Conservation (phyloP, 73 alveolate species). For the Symbiodinium natans region DNA sequence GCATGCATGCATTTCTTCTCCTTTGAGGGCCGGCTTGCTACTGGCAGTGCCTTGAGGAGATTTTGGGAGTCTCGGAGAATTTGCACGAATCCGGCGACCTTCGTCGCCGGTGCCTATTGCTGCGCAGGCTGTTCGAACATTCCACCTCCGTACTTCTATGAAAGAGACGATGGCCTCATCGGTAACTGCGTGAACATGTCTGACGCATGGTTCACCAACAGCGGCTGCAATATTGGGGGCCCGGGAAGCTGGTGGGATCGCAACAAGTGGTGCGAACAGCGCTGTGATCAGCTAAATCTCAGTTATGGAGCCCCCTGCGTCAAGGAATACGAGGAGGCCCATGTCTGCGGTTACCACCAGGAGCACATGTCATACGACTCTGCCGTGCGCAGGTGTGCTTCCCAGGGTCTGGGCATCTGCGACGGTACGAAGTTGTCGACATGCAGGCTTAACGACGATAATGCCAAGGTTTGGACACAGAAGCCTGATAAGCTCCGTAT, state of each 20-base stretch:
- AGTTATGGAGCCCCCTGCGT: not conserved
- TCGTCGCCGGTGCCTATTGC: slow-evolving; percentile 49
- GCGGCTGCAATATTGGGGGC: not conserved
- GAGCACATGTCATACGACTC: slow-evolving; percentile 3
- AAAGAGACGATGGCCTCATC: too few species aligned
- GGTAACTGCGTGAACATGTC: not conserved
- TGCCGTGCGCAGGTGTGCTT: not conserved
- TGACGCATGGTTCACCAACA: not conserved
- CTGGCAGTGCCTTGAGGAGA: not conserved
- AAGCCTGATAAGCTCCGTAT: too few species aligned
- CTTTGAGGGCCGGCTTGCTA: not conserved
- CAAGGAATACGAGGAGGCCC: not conserved
- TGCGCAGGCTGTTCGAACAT: slow-evolving; percentile 59
- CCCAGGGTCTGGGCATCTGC: not conserved
- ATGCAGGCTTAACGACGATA: not conserved
- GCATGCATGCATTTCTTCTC: slow-evolving; percentile 60
- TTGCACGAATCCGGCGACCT: slow-evolving; percentile 46
- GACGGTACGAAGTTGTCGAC: not conserved
- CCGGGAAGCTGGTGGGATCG: not conserved
- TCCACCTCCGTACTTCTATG: not conserved
- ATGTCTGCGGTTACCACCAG: slow-evolving; percentile 27
- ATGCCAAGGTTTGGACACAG: not conserved
- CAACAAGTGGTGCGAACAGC: not conserved
- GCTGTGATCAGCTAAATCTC: not conserved
- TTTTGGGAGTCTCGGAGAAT: slow-evolving; percentile 25